Conservation (phyloP, 768 basidiomycete species). For the Boletus sensibilis region DNA sequence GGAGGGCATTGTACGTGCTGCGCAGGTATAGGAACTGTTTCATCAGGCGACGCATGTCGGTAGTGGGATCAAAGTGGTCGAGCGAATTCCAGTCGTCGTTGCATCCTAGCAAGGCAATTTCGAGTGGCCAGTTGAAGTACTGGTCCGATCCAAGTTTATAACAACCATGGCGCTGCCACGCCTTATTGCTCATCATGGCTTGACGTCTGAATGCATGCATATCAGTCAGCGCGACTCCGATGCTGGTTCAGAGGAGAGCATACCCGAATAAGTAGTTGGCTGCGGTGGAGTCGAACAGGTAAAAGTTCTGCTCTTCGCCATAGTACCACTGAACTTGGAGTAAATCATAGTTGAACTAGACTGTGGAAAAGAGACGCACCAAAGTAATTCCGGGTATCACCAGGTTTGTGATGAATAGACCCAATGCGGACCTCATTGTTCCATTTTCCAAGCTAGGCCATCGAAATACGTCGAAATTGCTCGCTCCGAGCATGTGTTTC, state of each 20-base stretch:
- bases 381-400: conserved; percentile 87
- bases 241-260: conserved; percentile 19
- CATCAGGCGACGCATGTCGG: conserved; percentile 71
- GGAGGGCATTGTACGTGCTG: conserved; percentile 63
- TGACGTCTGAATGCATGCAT: conserved; percentile 64
- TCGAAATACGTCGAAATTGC: conserved; percentile 92
- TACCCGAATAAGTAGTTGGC: conserved; percentile 90
- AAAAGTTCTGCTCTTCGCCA: conserved; percentile 92
- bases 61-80: conserved; percentile 92
- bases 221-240: neutral
- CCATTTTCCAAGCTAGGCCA: conserved; percentile 91
- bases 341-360: neutral
- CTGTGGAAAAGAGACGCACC: conserved; percentile 38
- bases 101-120: conserved; percentile 77
- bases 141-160: conserved; percentile 87
- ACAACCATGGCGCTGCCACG: conserved; percentile 94
- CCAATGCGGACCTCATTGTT: conserved; percentile 71
- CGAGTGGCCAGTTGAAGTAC: conserved; percentile 92
- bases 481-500: conserved; percentile 86
- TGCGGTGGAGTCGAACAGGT: conserved; percentile 84
- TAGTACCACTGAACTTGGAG: conserved; percentile 61
- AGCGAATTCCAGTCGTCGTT: conserved; percentile 89
- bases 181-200: conserved; percentile 79
- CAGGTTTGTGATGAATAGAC: conserved; percentile 72
- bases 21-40: conserved; percentile 74